phyloP scores from a whole-genome alignment of 345 rosid genomes.

The Eucalyptus melliodora region DNA sequence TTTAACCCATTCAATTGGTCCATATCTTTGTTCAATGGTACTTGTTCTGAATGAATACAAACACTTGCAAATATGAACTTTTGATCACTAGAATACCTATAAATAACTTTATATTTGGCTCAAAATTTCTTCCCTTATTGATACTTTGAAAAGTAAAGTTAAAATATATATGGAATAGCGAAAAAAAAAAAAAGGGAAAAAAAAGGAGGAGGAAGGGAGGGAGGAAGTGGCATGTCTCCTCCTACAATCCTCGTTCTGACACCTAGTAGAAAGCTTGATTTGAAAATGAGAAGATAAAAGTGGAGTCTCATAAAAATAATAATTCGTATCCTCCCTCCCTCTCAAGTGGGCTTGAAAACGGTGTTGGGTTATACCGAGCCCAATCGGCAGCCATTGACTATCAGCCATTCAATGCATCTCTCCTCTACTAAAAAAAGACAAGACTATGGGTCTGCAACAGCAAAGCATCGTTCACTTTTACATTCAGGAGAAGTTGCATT shows the following conservation, averaged over 20 bases:
- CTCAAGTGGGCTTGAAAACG: neutral
- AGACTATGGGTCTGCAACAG: neutral
- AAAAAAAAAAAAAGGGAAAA: neutral
- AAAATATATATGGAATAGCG: too few relatives aligned
- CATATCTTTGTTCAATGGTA: too few relatives aligned
- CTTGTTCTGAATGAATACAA: too few relatives aligned
- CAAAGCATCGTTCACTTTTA: neutral
- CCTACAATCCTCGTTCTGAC: neutral
- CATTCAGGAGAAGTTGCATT: too few relatives aligned
- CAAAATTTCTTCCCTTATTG: too few relatives aligned
- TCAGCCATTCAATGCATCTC: neutral
- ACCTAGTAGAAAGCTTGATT: neutral
- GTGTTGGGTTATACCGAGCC: neutral
- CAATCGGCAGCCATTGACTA: neutral
- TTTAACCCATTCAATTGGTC: too few relatives aligned
- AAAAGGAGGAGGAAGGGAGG: neutral
- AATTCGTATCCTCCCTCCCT: neutral
- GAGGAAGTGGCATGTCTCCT: neutral
- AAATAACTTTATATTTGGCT: too few relatives aligned
- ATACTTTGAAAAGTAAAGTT: too few relatives aligned
- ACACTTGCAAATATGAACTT: rapidly evolving
- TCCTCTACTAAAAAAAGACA: neutral
- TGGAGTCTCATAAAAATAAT: neutral
- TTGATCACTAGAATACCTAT: too few relatives aligned
- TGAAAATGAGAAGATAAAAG: too few relatives aligned